A percentile compares a stretch with the other conserved stretches of the same genome.
Conservation (phyloP, 768 basidiomycete genomes). For the Mycena leptocephala region DNA sequence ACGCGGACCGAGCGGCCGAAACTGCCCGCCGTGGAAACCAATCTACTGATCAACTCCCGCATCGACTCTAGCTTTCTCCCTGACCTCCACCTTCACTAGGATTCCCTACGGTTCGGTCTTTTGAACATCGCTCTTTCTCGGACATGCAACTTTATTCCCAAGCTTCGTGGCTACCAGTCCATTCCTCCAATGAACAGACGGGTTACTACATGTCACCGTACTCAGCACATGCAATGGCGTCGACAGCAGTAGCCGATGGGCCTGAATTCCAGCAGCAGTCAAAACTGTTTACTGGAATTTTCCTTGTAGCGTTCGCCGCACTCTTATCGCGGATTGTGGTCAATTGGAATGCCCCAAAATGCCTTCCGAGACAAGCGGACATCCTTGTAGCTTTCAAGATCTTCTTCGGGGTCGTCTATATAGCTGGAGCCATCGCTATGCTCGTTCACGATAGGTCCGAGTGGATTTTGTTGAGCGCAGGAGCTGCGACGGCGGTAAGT, state of each 20-base stretch:
- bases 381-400: background rate
- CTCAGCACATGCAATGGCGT: conserved; percentile 16
- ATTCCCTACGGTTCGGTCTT: conserved; percentile 5
- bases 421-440: background rate
- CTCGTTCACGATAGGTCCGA: background rate
- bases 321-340: background rate
- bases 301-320: background rate
- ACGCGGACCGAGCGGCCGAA: conserved; percentile 10
- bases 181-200: conserved; percentile 4
- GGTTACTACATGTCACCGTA: too few species aligned
- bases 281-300: background rate
- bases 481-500: conserved; percentile 10
- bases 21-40: conserved; percentile 19
- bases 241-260: conserved; percentile 11
- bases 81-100: conserved; percentile 15
- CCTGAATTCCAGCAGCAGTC: conserved; percentile 12
- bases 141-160: conserved; percentile 13
- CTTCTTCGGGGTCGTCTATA: background rate
- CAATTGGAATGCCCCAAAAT: conserved; percentile 1
- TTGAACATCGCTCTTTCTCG: conserved; percentile 11
- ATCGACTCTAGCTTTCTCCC: conserved; percentile 15
- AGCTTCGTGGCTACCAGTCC: conserved; percentile 11
- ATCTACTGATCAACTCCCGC: background rate
- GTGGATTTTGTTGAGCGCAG: background rate
- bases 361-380: background rate